Evolutionary conservation across 495 filamentous ascomycete genomes (phyloP).

Genomic region (Penicillium ucsense): DNA sequence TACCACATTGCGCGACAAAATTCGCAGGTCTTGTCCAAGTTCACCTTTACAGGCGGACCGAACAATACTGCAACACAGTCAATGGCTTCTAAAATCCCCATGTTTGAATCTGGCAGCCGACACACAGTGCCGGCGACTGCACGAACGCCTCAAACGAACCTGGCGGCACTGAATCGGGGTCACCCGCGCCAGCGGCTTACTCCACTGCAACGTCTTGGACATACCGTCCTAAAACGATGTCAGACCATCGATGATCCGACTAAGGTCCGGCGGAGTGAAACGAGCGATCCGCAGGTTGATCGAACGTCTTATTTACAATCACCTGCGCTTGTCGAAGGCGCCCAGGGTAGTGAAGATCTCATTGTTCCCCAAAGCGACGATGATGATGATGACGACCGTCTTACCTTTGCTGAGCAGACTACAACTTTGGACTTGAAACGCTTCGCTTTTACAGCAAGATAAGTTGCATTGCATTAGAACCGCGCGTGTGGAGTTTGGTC

Average conservation of each 20-base stretch:
- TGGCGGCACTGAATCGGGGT: slow-evolving; percentile 7
- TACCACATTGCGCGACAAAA: slow-evolving; percentile 32
- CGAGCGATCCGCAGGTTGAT: slow-evolving; percentile 2
- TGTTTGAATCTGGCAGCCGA: slow-evolving; percentile 4
- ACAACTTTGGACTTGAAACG: slow-evolving; percentile 39
- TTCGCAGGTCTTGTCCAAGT: slow-evolving; percentile 25
- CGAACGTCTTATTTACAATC: slow-evolving; percentile 1
- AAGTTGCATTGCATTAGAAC: neutral
- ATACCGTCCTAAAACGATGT: slow-evolving; percentile 36
- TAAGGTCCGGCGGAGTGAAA: slow-evolving; percentile 7
- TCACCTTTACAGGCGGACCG: slow-evolving; percentile 16
- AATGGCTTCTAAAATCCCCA: slow-evolving; percentile 7
- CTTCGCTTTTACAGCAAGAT: slow-evolving; percentile 41
- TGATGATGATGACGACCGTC: slow-evolving; percentile 41
- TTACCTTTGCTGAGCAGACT: slow-evolving; percentile 5
- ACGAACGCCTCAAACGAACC: neutral
- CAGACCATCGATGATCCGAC: slow-evolving; percentile 25
- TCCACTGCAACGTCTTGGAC: slow-evolving; percentile 38
- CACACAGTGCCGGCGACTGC: slow-evolving; percentile 1
- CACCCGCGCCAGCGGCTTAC: slow-evolving; percentile 27
- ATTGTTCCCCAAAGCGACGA: slow-evolving; percentile 63
- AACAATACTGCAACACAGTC: neutral
- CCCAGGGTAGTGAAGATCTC: slow-evolving; percentile 65
- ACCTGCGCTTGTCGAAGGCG: neutral
- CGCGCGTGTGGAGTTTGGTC: slow-evolving; percentile 6